Percentiles rank a stretch among this genome's conserved stretches.
Conservation (phyloP, 306 rosid species). For the Corylus americana region DNA sequence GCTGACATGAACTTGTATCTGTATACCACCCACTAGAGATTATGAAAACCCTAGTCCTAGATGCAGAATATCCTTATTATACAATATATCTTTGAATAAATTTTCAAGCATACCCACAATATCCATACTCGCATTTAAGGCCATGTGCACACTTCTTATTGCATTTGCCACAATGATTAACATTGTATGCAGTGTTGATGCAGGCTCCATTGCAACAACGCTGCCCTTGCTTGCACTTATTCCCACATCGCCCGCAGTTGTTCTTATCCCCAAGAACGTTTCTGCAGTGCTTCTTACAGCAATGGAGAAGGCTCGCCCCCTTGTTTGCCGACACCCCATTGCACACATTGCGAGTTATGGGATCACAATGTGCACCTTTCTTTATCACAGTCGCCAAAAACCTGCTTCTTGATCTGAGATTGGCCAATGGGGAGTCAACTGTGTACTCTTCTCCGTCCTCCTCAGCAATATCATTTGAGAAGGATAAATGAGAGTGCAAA, state of each 20-base stretch:
- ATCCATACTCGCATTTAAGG: constrained; percentile 46
- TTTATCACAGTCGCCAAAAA: constrained; percentile 47
- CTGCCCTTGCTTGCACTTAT: constrained; percentile 51
- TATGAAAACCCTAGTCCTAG: too few species aligned
- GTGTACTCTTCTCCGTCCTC: constrained; percentile 34
- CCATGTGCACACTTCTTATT: constrained; percentile 46
- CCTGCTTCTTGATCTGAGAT: constrained; percentile 48
- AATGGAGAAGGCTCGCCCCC: constrained; percentile 53
- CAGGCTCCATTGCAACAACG: constrained; percentile 59
- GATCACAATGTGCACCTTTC: constrained; percentile 48
- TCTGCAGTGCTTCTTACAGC: constrained; percentile 73
- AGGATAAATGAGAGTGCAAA: constrained; percentile 20
- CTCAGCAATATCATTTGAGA: constrained; percentile 30
- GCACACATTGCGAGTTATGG: constrained; percentile 39
- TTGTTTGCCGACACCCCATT: constrained; percentile 58
- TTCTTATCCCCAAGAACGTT: constrained; percentile 61
- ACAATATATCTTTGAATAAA: background rate
- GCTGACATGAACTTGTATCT: too few species aligned
- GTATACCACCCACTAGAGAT: background rate
- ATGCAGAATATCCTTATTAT: too few species aligned
- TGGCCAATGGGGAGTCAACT: constrained; percentile 34
- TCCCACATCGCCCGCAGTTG: constrained; percentile 54
- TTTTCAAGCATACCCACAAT: constrained; percentile 42
- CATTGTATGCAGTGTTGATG: constrained; percentile 32
- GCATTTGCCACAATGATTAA: constrained; percentile 62